A percentile compares a stretch with the other conserved stretches of the same genome.
These are phyloP conservation scores for Astrocystis sublimbata DNA, from an alignment of 495 filamentous ascomycete genomes.

Conservation along the genomic window DNA sequence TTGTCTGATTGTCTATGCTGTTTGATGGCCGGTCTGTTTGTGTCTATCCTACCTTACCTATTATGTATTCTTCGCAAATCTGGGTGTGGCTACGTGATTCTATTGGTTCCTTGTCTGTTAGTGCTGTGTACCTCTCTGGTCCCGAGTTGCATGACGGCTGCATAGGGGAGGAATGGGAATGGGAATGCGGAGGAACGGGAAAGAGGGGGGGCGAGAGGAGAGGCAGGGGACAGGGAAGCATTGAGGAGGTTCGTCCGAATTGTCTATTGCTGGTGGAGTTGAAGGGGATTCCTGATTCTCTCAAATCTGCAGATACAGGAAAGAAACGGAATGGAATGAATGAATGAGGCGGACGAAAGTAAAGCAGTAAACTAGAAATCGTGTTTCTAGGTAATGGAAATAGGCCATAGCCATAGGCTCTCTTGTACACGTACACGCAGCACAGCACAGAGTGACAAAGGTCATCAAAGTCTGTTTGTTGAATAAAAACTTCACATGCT, in stretches of 20 bases:
- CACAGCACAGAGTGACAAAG: neutral
- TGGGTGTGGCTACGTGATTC: slow-evolving; percentile 13
- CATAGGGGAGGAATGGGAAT: neutral
- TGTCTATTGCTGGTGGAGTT: slow-evolving; percentile 11
- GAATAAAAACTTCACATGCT: too few relatives aligned
- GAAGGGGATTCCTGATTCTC: neutral
- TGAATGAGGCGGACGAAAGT: neutral
- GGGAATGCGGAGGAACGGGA: neutral
- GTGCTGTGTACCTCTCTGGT: slow-evolving; percentile 4
- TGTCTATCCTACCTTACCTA: too few relatives aligned
- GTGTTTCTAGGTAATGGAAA: too few relatives aligned
- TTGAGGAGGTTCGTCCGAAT: too few relatives aligned
- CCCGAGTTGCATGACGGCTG: slow-evolving; percentile 22
- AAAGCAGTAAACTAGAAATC: too few relatives aligned
- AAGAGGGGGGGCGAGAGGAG: neutral
- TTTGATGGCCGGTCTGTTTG: too few relatives aligned
- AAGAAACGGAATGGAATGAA: too few relatives aligned
- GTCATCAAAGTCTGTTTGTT: slow-evolving; percentile 6
- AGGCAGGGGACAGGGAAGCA: too few relatives aligned
- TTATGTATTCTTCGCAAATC: slow-evolving; percentile 5
- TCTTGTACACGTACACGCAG: too few relatives aligned
- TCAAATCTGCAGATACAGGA: neutral
- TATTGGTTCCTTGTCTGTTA: neutral
- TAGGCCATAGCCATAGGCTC: too few relatives aligned
- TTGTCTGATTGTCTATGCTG: too few relatives aligned